Evolutionary conservation across 106 monocot species (phyloP).

Genomic region (Triglochin maritima): DNA sequence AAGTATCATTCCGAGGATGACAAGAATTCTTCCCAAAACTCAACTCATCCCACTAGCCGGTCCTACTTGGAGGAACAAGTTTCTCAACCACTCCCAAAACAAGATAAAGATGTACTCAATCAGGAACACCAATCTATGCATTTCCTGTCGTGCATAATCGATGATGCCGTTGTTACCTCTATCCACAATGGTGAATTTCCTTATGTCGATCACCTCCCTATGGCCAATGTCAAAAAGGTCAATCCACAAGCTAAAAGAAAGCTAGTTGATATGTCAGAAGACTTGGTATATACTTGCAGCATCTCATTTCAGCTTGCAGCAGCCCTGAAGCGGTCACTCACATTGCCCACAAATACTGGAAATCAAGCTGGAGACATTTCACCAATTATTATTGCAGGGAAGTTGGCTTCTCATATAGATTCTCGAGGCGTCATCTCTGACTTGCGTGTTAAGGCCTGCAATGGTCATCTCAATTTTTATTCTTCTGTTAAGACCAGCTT

Average conservation of each 20-base stretch:
- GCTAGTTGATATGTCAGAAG: slow-evolving; percentile 36
- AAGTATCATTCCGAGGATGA: slow-evolving; percentile 8
- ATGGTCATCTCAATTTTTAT: slow-evolving; percentile 92
- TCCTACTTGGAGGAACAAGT: slow-evolving; percentile 8
- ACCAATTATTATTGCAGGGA: slow-evolving; percentile 59
- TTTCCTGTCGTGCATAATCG: slow-evolving; percentile 44
- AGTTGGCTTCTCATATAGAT: slow-evolving; percentile 33
- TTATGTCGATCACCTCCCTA: slow-evolving; percentile 41
- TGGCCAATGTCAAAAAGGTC: slow-evolving; percentile 66
- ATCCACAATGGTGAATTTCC: slow-evolving; percentile 27
- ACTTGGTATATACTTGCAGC: slow-evolving; percentile 66
- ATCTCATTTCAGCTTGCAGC: slow-evolving; percentile 77
- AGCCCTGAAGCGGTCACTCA: slow-evolving; percentile 15
- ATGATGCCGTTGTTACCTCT: slow-evolving; percentile 36
- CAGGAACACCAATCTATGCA: slow-evolving; percentile 26
- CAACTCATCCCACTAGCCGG: neutral
- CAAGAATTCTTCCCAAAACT: slow-evolving; percentile 1
- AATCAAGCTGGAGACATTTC: slow-evolving; percentile 18
- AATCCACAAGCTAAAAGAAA: slow-evolving; percentile 48
- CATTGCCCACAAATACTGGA: neutral
- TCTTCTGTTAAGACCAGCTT: slow-evolving; percentile 13
- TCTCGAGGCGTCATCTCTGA: slow-evolving; percentile 16
- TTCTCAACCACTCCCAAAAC: neutral
- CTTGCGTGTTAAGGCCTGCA: slow-evolving; percentile 57
- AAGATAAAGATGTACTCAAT: neutral